phyloP scores from a whole-genome alignment of 1,139 yeast genomes.

The Candida tetrigidarum region DNA sequence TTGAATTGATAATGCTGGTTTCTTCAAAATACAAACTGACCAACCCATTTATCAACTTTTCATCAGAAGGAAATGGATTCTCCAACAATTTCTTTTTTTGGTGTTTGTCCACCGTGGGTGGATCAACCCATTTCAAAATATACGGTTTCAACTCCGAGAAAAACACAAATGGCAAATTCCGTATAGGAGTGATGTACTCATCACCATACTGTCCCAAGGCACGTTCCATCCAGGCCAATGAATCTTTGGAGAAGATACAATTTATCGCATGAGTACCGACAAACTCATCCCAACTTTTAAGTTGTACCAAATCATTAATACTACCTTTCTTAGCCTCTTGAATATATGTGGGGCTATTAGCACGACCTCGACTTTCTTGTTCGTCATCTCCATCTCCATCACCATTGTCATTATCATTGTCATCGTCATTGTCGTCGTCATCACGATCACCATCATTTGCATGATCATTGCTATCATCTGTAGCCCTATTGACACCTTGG shows the following conservation, averaged over 20 bases:
- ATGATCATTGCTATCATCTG: constrained; percentile 6
- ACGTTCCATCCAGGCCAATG: constrained; percentile 37
- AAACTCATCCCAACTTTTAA: constrained; percentile 23
- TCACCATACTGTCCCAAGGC: constrained; percentile 28
- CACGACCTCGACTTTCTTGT: not conserved
- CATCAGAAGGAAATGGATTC: constrained; percentile 33
- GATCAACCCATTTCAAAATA: constrained; percentile 39
- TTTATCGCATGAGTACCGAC: constrained; percentile 46
- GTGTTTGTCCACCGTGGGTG: constrained; percentile 28
- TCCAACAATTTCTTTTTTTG: constrained; percentile 24
- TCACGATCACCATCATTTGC: constrained; percentile 12
- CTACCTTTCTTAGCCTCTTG: not conserved
- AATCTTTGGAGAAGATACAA: constrained; percentile 40
- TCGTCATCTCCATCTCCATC: constrained; percentile 12
- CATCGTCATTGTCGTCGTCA: not conserved
- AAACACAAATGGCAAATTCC: constrained; percentile 34
- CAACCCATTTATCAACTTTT: constrained; percentile 25
- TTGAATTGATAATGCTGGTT: constrained; percentile 20
- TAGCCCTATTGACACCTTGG: not conserved
- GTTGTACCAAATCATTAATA: constrained; percentile 7
- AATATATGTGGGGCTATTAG: not conserved
- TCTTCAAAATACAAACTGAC: constrained; percentile 24
- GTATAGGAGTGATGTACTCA: constrained; percentile 31
- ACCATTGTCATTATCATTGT: constrained; percentile 1
- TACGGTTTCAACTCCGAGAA: constrained; percentile 24